Base-by-base conservation (phyloP, 208 protist species). In the Crithidia brevicula region DNA sequence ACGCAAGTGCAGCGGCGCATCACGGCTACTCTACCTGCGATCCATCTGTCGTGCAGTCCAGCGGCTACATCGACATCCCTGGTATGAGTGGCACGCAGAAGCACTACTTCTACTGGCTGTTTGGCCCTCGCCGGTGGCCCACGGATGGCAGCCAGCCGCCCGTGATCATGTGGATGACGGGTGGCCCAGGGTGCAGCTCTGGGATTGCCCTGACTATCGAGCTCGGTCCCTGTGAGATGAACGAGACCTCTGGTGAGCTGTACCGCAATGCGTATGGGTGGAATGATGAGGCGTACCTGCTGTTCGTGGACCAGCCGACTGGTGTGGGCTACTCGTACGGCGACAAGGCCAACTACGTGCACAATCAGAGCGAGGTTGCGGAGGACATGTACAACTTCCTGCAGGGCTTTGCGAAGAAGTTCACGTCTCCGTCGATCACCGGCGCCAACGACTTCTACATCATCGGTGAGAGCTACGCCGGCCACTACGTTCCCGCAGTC, bases 101-200 rank as follows among this genome's bases (percentile, higher is more conserved):
- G 64, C 75, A 92, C 58, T 81, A 81, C 71, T 98, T 98, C 71
- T 98, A 93, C 81, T 98, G 95, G 93, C 65, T 86, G 50, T 96
- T 97, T 57, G 77, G 78, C 18, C 77, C 83, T 15, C 79, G 87
- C 31, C 25, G 72, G 51, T 53, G 46, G 34, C 79, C 87, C 6
- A 56, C 66, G 8, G 76, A 65, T 42, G 88, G 71, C 49, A 57
- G 22, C n/a, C 16, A 27, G 43, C 54, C 74, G n/a, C 92, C 92
- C 9, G 69, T 96, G 50, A 71, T 98, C n/a, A 33, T 97, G 31
- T 98, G 91, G 90, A 75, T 98, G 65, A 95, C 88, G 20, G 96
- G 96, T 38, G 94, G 96, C 27, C 94, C 96, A 3, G 96, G 96
- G 47, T 98, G 90, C 80, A 86, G 81, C 66, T 87, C 82, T n/a